Evolutionary conservation across 805 yeast genomes (phyloP), one percentile per base, ranked within the genome.

Genomic region (Monosporozyma servazzii): DNA sequence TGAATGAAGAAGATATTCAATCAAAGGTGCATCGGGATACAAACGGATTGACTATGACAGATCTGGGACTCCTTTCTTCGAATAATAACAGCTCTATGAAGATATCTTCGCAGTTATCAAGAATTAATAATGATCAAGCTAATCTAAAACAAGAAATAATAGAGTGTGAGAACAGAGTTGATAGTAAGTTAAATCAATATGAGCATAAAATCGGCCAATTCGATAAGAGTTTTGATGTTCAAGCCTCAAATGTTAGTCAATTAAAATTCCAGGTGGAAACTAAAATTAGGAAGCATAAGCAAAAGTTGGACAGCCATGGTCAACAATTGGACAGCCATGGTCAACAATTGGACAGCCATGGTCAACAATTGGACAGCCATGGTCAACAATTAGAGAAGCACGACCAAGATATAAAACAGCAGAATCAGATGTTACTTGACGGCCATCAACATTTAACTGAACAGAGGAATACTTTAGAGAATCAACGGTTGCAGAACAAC

Each of bases 401-500:
- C 20, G 18, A 13, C 6, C 36, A 17, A n/a, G 15, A 18, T 17
- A n/a, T 23, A 3, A 30, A 11, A 10, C 44, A 29, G 21, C 46
- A 30, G 15, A 27, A 11, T 1, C n/a, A 27, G 13, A 20, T 30
- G 11, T 13, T 2, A 17, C 25, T 25, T 31, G 45, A 33, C 21
- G 18, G 21, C 17, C 44, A 48, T 13, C 50, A 45, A 29, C 48
- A 42, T n/a, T 48, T 31, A 17, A 48, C 36, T n/a, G 23, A 25
- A 18, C 54, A 51, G 3, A 48, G 47, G 36, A 23, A 36, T 40
- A 49, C 48, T 25, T 30, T 33, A 2, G 40, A 48, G 36, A 21
- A 46, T 13, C 50, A 54, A 33, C 48, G 47, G 37, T 45, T 53
- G 20, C 51, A 54, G 25, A 48, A 51, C 48, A 53, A 50, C 21